phyloP scores from a whole-genome alignment of 202 grass and related monocot species.

The Elaeis oleifera region DNA sequence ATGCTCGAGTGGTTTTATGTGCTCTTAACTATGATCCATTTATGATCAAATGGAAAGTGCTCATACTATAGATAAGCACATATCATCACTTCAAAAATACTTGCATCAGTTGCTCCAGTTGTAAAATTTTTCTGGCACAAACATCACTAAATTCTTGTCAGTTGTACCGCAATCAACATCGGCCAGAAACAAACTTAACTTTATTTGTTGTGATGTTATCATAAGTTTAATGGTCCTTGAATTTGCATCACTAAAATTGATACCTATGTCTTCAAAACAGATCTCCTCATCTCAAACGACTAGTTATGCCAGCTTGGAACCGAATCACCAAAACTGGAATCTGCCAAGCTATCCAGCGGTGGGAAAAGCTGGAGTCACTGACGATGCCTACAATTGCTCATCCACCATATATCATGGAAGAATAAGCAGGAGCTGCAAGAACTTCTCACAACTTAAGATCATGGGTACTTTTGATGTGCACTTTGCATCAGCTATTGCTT shows the following conservation, averaged over 20 bases:
- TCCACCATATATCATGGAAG: conserved; percentile 77
- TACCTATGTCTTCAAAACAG: conserved; percentile 34
- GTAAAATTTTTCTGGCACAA: no score
- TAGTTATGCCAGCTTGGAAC: conserved; percentile 98
- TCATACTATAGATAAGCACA: no score
- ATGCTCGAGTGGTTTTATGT: no score
- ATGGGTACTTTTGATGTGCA: conserved; percentile 67
- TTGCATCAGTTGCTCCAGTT: no score
- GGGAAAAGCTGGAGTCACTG: conserved; percentile 66
- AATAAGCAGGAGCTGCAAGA: conserved; percentile 76
- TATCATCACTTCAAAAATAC: no score
- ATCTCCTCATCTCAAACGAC: conserved; percentile 58
- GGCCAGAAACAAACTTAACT: no score
- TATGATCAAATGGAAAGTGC: no score
- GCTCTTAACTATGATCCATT: no score
- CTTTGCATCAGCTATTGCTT: conserved; percentile 47
- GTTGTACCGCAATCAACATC: no score
- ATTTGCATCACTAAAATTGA: conserved; percentile 6
- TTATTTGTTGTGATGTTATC: no score
- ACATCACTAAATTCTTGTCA: no score
- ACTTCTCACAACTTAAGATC: conserved; percentile 82
- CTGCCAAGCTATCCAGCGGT: conserved; percentile 62
- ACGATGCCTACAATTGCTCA: conserved; percentile 76
- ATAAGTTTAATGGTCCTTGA: no score
- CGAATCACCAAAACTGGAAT: conserved; percentile 64